A percentile compares a stretch with the other conserved stretches of the same genome.
Conservation (phyloP, 805 yeast genomes). For the Henningerozyma blattae region DNA sequence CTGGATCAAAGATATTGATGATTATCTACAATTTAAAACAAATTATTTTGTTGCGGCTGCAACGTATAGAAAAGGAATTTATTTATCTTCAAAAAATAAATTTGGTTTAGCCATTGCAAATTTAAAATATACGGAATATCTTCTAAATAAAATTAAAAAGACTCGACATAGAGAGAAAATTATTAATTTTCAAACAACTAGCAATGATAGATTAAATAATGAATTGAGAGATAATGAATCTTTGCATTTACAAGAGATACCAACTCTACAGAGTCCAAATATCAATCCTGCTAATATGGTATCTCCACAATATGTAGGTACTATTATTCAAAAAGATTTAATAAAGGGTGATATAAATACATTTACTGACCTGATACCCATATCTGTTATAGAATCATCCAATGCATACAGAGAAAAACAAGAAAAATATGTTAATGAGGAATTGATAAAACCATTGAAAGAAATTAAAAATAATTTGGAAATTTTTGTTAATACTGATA, state of each 20-base stretch:
- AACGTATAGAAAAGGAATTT: slow-evolving; percentile 45
- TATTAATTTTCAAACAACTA: neutral
- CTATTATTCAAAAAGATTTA: slow-evolving; percentile 23
- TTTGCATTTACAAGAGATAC: slow-evolving; percentile 59
- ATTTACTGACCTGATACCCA: slow-evolving; percentile 53
- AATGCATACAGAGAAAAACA: slow-evolving; percentile 59
- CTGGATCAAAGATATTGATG: slow-evolving; percentile 36
- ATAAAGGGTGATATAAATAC: slow-evolving; percentile 16
- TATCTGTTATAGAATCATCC: slow-evolving; percentile 49
- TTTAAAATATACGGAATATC: slow-evolving; percentile 18
- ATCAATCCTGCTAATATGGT: slow-evolving; percentile 44
- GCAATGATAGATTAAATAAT: neutral
- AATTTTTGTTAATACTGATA: slow-evolving; percentile 52
- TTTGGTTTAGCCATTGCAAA: slow-evolving; percentile 65
- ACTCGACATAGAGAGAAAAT: neutral
- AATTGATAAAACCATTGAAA: slow-evolving; percentile 36
- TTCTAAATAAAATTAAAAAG: neutral
- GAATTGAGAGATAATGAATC: slow-evolving; percentile 58
- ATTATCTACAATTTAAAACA: slow-evolving; percentile 45
- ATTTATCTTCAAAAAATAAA: slow-evolving; percentile 22
- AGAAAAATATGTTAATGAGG: slow-evolving; percentile 35
- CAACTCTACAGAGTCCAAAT: slow-evolving; percentile 34
- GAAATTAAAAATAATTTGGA: slow-evolving; percentile 36
- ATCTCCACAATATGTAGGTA: slow-evolving; percentile 26
- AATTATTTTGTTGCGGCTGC: slow-evolving; percentile 65